These are phyloP conservation scores for Grigorovia transvaalensis DNA, from an alignment of 805 yeast species.

Conservation along the genomic window DNA sequence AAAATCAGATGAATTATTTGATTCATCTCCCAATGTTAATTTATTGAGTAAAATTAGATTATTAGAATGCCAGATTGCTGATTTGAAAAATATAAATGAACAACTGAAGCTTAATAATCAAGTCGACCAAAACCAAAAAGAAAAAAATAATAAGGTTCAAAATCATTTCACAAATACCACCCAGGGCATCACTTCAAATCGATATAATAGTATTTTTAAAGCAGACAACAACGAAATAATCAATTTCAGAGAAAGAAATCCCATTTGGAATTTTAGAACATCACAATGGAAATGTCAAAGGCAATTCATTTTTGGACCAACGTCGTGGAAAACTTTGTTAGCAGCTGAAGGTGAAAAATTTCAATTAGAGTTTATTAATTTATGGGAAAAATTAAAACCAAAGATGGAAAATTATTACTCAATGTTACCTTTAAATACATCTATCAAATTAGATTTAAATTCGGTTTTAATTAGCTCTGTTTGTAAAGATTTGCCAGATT, in stretches of 20 bases:
- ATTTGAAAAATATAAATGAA: not conserved
- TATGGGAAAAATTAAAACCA: slow-evolving; percentile 18
- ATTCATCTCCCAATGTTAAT: slow-evolving; percentile 17
- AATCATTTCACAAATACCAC: not conserved
- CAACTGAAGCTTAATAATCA: not conserved
- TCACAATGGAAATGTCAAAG: slow-evolving; percentile 1
- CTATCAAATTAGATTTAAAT: not conserved
- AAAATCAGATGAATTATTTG: slow-evolving; percentile 15
- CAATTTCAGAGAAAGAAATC: not conserved
- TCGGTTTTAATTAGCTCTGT: not conserved
- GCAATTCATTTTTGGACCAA: slow-evolving; percentile 20
- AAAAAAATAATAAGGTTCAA: not conserved
- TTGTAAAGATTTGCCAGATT: slow-evolving; percentile 9
- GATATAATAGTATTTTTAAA: not conserved
- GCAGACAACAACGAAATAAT: not conserved
- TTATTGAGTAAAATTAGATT: slow-evolving; percentile 13
- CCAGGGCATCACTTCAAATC: no score
- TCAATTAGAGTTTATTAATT: slow-evolving; percentile 12
- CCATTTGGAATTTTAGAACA: not conserved
- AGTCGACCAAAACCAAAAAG: not conserved
- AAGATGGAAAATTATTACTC: slow-evolving; percentile 6
- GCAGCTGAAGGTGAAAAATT: slow-evolving; percentile 11
- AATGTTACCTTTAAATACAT: not conserved
- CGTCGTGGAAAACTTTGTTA: slow-evolving; percentile 20
- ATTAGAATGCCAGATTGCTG: slow-evolving; percentile 9